Percentiles rank a stretch among this genome's conserved stretches.
Evolutionary conservation across 2,329 filamentous ascomycete genomes (phyloP).

Genomic region (Botrytis fragariae): DNA sequence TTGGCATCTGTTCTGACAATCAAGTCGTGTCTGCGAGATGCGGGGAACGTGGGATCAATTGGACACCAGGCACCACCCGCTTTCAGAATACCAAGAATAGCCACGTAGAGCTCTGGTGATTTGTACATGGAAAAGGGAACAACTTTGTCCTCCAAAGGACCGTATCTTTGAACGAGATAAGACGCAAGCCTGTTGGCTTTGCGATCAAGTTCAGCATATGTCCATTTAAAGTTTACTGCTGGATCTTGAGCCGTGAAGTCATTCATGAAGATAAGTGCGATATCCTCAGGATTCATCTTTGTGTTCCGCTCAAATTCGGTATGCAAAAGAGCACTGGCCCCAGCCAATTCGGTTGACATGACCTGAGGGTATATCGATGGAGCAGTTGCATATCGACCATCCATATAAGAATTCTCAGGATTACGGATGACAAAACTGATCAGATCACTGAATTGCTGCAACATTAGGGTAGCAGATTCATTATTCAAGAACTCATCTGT

Average conservation of each 20-base stretch:
- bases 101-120: conserved; percentile 35
- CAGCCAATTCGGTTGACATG: neutral
- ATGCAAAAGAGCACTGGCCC: neutral
- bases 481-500: conserved; percentile 11
- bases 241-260: neutral
- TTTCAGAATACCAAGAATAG: conserved; percentile 39
- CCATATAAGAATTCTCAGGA: neutral
- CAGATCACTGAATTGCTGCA: conserved; percentile 13
- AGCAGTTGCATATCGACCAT: neutral
- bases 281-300: conserved; percentile 1
- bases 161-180: conserved; percentile 12
- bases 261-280: conserved; percentile 3
- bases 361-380: neutral
- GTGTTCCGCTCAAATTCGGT: conserved; percentile 4
- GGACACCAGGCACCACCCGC: conserved; percentile 41
- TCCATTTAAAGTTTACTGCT: conserved; percentile 5
- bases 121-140: conserved; percentile 26
- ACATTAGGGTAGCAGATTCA: conserved; percentile 8
- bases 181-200: conserved; percentile 4
- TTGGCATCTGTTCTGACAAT: conserved; percentile 12
- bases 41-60: conserved; percentile 36
- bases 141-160: conserved; percentile 8
- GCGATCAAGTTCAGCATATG: conserved; percentile 3
- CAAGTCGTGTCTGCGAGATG: conserved; percentile 2
- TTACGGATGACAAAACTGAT: conserved; percentile 3